These are phyloP conservation scores for Fomitopsis pulvina DNA, from an alignment of 768 basidiomycete genomes.

Conservation along the genomic window DNA sequence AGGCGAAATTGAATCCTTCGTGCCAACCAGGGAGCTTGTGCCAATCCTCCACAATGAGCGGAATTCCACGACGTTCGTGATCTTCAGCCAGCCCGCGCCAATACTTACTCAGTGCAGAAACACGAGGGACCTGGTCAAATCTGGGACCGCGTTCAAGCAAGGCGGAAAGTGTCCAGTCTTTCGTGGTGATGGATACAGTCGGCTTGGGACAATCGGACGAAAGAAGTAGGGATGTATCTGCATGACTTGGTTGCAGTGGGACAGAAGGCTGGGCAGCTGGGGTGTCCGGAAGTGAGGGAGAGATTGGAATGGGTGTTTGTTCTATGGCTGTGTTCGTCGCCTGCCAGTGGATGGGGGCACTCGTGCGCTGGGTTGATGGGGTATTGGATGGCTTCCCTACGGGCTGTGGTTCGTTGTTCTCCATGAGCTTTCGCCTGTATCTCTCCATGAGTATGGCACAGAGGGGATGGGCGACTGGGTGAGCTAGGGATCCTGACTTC, in stretches of 20 bases:
- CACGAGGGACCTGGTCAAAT: constrained; percentile 37
- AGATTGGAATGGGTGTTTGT: no score
- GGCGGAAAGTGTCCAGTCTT: constrained; percentile 43
- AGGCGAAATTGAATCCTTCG: constrained; percentile 48
- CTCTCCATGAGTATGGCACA: not conserved
- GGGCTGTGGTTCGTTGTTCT: not conserved
- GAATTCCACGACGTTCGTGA: constrained; percentile 46
- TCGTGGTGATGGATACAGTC: constrained; percentile 24
- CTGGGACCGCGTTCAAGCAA: constrained; percentile 32
- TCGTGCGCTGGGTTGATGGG: not conserved
- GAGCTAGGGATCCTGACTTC: no score
- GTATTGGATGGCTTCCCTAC: not conserved
- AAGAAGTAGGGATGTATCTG: no score
- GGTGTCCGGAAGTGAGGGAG: no score
- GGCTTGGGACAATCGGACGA: no score
- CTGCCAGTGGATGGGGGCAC: no score
- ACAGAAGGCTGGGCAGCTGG: no score
- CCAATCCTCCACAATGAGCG: constrained; percentile 59
- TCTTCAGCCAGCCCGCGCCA: constrained; percentile 21
- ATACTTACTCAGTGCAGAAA: constrained; percentile 25
- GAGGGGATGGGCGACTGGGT: no score
- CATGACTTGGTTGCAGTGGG: no score
- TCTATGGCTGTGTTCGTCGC: no score
- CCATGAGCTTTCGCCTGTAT: not conserved
- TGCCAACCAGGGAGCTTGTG: constrained; percentile 52